Conservation (phyloP, 805 yeast genomes). For the Suhomyces tanzawaensis region DNA sequence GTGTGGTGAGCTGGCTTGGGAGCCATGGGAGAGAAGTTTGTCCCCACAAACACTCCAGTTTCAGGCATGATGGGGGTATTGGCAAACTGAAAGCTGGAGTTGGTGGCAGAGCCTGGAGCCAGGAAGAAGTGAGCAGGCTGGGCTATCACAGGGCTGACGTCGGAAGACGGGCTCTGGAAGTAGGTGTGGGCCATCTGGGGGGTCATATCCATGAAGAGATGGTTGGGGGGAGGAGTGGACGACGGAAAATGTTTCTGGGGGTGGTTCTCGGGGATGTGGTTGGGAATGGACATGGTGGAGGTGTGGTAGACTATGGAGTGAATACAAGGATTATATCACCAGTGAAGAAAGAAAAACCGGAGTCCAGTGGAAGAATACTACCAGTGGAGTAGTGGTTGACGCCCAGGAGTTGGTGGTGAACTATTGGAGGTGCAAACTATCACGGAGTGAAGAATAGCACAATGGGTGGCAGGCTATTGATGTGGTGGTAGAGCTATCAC, state of each 20-base stretch:
- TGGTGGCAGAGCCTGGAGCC: slow-evolving; percentile 8
- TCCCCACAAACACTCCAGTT: not conserved
- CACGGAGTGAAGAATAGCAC: too few species aligned
- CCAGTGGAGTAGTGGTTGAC: too few species aligned
- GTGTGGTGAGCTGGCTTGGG: not conserved
- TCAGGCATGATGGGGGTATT: slow-evolving; percentile 2
- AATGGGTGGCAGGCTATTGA: too few species aligned
- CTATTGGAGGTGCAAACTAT: too few species aligned
- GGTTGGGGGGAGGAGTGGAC: slow-evolving; percentile 3
- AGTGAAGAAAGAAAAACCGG: not conserved
- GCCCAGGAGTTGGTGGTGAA: too few species aligned
- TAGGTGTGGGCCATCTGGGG: slow-evolving; percentile 2
- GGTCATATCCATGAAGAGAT: slow-evolving; percentile 3
- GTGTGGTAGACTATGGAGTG: not conserved
- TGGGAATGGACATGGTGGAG: not conserved
- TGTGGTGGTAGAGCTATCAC: too few species aligned
- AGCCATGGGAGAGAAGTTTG: slow-evolving; percentile 5
- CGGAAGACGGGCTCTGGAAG: slow-evolving; percentile 7
- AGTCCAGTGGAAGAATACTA: too few species aligned
- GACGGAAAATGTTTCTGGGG: not conserved
- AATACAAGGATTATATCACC: not conserved
- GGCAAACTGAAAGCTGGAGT: slow-evolving; percentile 4
- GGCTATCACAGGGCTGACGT: slow-evolving; percentile 3
- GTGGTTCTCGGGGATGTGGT: not conserved
- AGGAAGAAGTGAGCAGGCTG: slow-evolving; percentile 5